Percentiles rank a stretch among this genome's conserved stretches.
Conservation (phyloP, 768 basidiomycete genomes). For the Tephrocybe rancida region DNA sequence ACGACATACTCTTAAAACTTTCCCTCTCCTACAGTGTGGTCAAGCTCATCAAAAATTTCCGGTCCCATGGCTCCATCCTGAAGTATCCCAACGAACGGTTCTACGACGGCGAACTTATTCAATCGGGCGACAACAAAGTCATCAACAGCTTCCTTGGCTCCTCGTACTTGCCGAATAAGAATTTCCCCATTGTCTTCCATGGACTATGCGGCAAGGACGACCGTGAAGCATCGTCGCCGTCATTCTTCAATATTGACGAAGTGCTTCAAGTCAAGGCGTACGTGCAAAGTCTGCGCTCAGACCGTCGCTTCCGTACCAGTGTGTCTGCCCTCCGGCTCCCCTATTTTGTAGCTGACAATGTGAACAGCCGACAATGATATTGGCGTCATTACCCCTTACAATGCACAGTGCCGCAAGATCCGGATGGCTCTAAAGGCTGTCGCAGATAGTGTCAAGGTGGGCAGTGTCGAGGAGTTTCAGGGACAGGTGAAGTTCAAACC, state of each 20-base stretch:
- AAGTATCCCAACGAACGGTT: constrained; percentile 63
- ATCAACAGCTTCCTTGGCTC: constrained; percentile 43
- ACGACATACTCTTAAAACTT: neutral
- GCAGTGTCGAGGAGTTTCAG: constrained; percentile 71
- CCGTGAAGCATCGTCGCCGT: constrained; percentile 68
- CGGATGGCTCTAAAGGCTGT: constrained; percentile 32
- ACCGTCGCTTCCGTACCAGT: constrained; percentile 44
- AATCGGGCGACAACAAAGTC: constrained; percentile 42
- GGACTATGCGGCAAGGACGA: constrained; percentile 61
- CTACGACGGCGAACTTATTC: constrained; percentile 55
- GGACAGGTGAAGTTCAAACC: constrained; percentile 50
- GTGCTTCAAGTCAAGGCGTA: constrained; percentile 55
- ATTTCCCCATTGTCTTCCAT: constrained; percentile 68
- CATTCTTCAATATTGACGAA: constrained; percentile 72
- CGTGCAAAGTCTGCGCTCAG: constrained; percentile 35
- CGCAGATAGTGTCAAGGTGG: constrained; percentile 51
- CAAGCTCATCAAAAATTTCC: constrained; percentile 66
- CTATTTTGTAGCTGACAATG: too few relatives aligned
- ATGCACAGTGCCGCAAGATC: constrained; percentile 63
- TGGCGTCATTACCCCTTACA: constrained; percentile 70
- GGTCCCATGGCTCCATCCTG: constrained; percentile 64
- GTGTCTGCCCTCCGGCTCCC: too few relatives aligned
- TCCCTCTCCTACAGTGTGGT: constrained; percentile 52
- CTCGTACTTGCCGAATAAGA: constrained; percentile 39
- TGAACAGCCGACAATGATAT: too few relatives aligned